Base-by-base conservation (phyloP, 768 basidiomycete species). In the Cubamyces lactineus region DNA sequence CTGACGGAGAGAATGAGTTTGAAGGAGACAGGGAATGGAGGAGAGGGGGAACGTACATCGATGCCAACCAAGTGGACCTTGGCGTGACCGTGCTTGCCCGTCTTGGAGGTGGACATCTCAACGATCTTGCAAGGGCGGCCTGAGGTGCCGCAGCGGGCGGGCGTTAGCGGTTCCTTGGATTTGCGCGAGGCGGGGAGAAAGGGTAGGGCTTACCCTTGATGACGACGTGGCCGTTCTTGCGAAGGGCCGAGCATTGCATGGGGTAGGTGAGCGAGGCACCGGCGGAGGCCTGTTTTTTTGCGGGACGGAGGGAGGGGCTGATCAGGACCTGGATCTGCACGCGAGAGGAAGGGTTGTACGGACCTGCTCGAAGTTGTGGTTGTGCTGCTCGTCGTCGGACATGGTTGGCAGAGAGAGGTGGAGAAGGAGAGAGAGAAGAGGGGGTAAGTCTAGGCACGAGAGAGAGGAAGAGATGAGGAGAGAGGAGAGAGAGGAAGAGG, bases 81-180 rank as follows among this genome's bases (percentile, higher is more conserved):
- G 78, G 97, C 96, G 82, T 99, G 96, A 71, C 96, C 96, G 83
- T 98, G 96, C 87, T 98, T 98, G 71, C 96, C 96, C 50, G 95
- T 96, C 87, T 98, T 98, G 76, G 96, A 98, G 81, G 96, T 97
- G 66, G 94, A 96, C 96, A 97, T 98, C 77, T 97, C 95, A 71
- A 95, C 88, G 79, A 94, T 94, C 84, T 98, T 98, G 92, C 96
- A 98, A 68, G 96, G 96, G 70, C 95, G 87, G 69, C 82, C 89
- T 91, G 67, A 24, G 45, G 16, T 45, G 45, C 42, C 57, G 54
- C 28, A 53, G 53, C 51, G 24, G 30, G 12, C 26, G 30, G 24
- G 46, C 51, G 45, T 47, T 24, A 49, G 56, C 15, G 48, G 23
- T 49, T 34, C 15, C 39, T 40, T 15, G 38, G 23, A 23, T n/a